Percentiles rank a stretch among this genome's conserved stretches.
These are phyloP conservation scores for Biscutella auriculata DNA, from an alignment of 441 rosid genomes.

Conservation along the genomic window DNA sequence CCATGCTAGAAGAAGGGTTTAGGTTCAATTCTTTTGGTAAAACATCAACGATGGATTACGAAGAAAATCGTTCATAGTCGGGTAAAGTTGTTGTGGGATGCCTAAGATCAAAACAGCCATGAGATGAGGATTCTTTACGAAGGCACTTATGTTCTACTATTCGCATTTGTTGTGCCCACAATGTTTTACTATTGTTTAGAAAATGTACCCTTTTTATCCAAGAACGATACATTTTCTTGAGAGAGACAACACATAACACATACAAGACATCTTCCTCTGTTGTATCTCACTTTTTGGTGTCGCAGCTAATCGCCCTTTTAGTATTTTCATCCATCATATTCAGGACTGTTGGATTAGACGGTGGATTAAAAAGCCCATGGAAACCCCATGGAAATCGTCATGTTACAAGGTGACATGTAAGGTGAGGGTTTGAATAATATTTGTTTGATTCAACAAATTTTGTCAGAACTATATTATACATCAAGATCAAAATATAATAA, in stretches of 20 bases:
- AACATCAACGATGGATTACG: conserved; percentile 33
- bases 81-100: conserved; percentile 90
- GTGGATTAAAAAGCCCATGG: no score
- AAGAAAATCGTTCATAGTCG: conserved; percentile 49
- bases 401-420: conserved; percentile 91
- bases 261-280: conserved; percentile 22
- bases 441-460: not conserved
- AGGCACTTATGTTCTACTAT: no score
- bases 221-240: conserved; percentile 56
- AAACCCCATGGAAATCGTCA: conserved; percentile 88
- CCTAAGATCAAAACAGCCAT: conserved; percentile 97
- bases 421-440: conserved; percentile 38
- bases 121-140: conserved; percentile 87
- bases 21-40: conserved; percentile 36
- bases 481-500: no score
- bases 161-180: conserved; percentile 18
- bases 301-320: conserved; percentile 31
- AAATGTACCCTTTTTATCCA: conserved; percentile 18
- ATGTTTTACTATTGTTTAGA: conserved; percentile 22
- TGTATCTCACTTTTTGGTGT: conserved; percentile 13
- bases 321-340: no score
- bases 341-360: no score
- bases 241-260: conserved; percentile 17
- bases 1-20: conserved; percentile 43
- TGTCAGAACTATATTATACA: no score